Evolutionary conservation across 2,329 filamentous ascomycete genomes (phyloP).

Genomic region (Catunica adiposa): DNA sequence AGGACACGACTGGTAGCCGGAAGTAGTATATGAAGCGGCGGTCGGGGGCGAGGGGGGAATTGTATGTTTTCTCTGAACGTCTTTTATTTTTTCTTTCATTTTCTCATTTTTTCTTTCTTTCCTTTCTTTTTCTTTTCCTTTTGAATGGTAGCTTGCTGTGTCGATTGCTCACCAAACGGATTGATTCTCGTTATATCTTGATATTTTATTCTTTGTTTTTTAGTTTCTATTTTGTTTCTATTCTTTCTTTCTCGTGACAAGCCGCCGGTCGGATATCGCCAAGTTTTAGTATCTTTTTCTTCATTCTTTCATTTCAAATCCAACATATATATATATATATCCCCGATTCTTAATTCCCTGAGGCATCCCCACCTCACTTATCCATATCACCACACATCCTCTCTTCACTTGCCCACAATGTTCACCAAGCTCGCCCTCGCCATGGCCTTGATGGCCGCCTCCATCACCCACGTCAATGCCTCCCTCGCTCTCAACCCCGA

Average conservation of each 20-base stretch:
- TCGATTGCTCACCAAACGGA: constrained; percentile 4
- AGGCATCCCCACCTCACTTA: no score
- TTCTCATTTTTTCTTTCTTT: constrained; percentile 10
- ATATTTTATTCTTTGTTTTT: constrained; percentile 5
- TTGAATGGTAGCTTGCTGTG: constrained; percentile 1
- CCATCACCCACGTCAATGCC: constrained; percentile 11
- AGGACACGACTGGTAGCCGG: no score
- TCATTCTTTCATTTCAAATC: no score
- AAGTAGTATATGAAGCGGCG: no score
- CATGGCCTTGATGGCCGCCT: constrained; percentile 13
- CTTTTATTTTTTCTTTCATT: not conserved
- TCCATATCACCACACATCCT: not conserved
- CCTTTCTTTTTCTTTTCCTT: constrained; percentile 5
- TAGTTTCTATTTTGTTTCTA: constrained; percentile 2
- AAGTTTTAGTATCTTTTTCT: not conserved
- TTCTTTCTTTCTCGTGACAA: constrained; percentile 1
- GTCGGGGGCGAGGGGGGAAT: no score
- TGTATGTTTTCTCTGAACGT: no score
- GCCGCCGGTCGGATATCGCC: not conserved
- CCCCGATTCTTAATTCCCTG: no score
- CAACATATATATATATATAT: no score
- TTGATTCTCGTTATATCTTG: constrained; percentile 4
- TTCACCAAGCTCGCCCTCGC: constrained; percentile 13
- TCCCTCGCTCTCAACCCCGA: constrained; percentile 1
- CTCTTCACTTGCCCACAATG: constrained; percentile 6